phyloP scores from a whole-genome alignment of 495 filamentous ascomycete species.

The Penicillium malachiteum region DNA sequence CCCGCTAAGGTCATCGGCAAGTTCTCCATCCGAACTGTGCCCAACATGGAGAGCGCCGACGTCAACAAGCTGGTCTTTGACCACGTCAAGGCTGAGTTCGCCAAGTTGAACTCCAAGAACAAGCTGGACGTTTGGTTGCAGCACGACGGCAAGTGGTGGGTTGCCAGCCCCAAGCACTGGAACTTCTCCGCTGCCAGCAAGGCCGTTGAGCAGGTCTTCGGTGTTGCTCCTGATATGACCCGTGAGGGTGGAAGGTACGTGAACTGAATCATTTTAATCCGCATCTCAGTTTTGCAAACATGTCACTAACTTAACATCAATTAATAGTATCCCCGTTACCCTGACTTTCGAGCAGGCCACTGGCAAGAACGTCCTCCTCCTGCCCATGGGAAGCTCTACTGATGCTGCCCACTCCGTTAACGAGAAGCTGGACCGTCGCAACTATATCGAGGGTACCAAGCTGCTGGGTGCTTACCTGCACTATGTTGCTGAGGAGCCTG shows the following conservation, averaged over 20 bases:
- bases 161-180: constrained; percentile 94
- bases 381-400: constrained; percentile 96
- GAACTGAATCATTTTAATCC: background rate
- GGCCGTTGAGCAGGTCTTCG: constrained; percentile 89
- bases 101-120: constrained; percentile 87
- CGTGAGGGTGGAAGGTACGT: constrained; percentile 86
- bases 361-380: constrained; percentile 93
- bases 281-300: background rate
- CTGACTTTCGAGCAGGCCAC: constrained; percentile 97
- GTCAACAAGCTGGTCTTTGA: constrained; percentile 82
- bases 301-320: constrained; percentile 15
- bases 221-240: constrained; percentile 90
- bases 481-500: constrained; percentile 90
- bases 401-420: constrained; percentile 97
- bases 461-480: constrained; percentile 92
- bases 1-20: constrained; percentile 96
- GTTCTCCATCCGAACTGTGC: constrained; percentile 96
- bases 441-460: constrained; percentile 99
- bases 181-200: constrained; percentile 93
- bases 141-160: constrained; percentile 98
- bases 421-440: constrained; percentile 94
- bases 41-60: constrained; percentile 90
- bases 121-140: constrained; percentile 72
- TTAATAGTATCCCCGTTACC: constrained; percentile 85
- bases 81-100: constrained; percentile 74